Evolutionary conservation across 768 basidiomycete genomes (phyloP), one percentile per base, ranked within the genome.

Genomic region (Boletus subcaerulescens): DNA sequence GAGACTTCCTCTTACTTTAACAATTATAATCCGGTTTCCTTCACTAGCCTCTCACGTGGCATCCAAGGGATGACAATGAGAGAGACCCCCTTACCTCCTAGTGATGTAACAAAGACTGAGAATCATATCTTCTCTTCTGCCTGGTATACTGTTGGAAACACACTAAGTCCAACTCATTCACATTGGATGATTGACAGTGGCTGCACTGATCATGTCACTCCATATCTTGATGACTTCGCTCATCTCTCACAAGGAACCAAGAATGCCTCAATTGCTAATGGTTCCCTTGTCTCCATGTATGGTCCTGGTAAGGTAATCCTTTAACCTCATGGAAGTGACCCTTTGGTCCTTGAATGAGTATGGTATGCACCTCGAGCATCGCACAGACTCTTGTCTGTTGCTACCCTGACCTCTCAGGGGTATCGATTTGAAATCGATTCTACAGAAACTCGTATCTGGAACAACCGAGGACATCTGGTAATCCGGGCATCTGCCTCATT

Each of bases 221-320:
- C 38, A 5, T 18, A 39, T 3, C 38, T 39, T 0, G n/a, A 17
- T 39, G n/a, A 39, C 38, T 39, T 39, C 6, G 9, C n/a, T 17
- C n/a, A 17, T 17, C 17, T 39, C 0, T 3, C 0, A 9, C 4
- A 7, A 17, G n/a, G n/a, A 3, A 17, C 6, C 17, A 39, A 39
- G 3, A 0, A 17, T 0, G 6, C 7, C 3, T 6, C 15, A 1
- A 18, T 39, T 3, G 38, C 38, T 2, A 10, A 39, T 39, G n/a
- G 38, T 9, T 17, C 15, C 18, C 3, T n/a, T 14, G 14, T 39
- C 0, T 5, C 8, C 8, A 39, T 39, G 8, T 8, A 7, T 18
- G 38, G 38, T 4, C 7, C 38, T 17, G n/a, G 38, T 0, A 17
- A 39, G 1, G 38, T 39, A 0, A 39, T 39, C 6, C 4, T 39